Conservation (phyloP, 1,139 yeast genomes). For the Yamadazyma buinensis region DNA sequence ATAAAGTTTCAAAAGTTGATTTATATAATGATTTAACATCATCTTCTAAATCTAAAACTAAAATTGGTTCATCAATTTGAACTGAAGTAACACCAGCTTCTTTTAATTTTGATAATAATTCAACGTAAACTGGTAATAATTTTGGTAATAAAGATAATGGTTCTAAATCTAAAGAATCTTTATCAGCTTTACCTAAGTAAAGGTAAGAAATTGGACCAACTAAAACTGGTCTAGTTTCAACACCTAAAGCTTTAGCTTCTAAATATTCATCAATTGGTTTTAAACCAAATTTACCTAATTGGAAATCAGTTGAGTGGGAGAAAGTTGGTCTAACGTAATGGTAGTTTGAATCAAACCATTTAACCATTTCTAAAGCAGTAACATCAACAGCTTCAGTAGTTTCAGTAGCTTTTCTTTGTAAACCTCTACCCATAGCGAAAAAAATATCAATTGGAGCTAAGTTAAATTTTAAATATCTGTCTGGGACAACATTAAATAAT, state of each 20-base stretch:
- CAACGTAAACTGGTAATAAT: constrained; percentile 88
- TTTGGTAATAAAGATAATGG: constrained; percentile 87
- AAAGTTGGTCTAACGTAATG: constrained; percentile 99
- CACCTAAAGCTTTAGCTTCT: constrained; percentile 95
- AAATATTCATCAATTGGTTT: constrained; percentile 97
- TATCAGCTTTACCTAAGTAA: constrained; percentile 95
- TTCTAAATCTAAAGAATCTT: constrained; percentile 92
- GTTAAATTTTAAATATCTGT: constrained; percentile 89
- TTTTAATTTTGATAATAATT: constrained; percentile 80
- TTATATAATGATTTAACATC: constrained; percentile 81
- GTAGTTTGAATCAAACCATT: constrained; percentile 99
- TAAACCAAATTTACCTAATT: constrained; percentile 75
- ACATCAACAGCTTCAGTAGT: constrained; percentile 90
- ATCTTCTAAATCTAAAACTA: constrained; percentile 90
- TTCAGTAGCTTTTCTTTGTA: constrained; percentile 94
- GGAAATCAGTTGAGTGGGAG: constrained; percentile 92
- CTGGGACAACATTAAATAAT: constrained; percentile 93
- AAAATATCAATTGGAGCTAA: constrained; percentile 87
- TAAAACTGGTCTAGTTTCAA: constrained; percentile 95
- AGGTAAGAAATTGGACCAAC: constrained; percentile 96
- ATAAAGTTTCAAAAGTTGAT: constrained; percentile 75
- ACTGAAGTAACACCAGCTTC: constrained; percentile 94
- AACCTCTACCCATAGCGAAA: constrained; percentile 99
- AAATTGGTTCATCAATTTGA: constrained; percentile 96
- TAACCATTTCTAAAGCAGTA: constrained; percentile 98